A percentile compares a stretch with the other conserved stretches of the same genome.
Evolutionary conservation across 1,139 yeast species (phyloP).

Genomic region (Scheffersomyces illinoinensis): DNA sequence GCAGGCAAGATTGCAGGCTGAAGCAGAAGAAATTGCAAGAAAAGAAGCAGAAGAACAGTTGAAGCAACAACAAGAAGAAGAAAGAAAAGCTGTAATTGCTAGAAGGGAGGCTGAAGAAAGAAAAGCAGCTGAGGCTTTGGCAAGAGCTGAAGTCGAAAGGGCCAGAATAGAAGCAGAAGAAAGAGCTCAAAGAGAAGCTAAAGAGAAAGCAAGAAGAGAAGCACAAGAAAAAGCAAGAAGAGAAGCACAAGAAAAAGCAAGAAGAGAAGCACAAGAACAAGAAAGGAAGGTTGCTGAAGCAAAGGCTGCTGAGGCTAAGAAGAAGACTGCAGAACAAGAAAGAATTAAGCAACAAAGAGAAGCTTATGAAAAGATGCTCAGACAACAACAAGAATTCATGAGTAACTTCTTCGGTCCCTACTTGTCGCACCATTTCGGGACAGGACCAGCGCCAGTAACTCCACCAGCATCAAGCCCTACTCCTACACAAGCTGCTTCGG

Average conservation of each 20-base stretch:
- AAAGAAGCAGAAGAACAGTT: slow-evolving; percentile 11
- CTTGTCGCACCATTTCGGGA: not conserved
- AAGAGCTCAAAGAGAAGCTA: slow-evolving; percentile 6
- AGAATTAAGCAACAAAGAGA: not conserved
- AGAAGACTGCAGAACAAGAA: not conserved
- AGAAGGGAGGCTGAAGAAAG: slow-evolving; percentile 12
- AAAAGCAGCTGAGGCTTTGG: slow-evolving; percentile 8
- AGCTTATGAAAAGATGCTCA: slow-evolving; percentile 8
- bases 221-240: slow-evolving; percentile 4
- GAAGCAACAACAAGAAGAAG: slow-evolving; percentile 10
- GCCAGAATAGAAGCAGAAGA: slow-evolving; percentile 8
- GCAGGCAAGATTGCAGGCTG: slow-evolving; percentile 4
- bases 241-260: slow-evolving; percentile 2
- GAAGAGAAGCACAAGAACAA: slow-evolving; percentile 3
- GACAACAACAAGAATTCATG: slow-evolving; percentile 10
- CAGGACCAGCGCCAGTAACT: not conserved
- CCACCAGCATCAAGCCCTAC: not conserved
- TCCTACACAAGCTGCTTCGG: not conserved
- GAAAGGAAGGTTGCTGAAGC: slow-evolving; percentile 12
- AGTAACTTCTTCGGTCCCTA: slow-evolving; percentile 5
- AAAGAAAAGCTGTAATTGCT: slow-evolving; percentile 9
- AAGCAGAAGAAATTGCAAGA: slow-evolving; percentile 8
- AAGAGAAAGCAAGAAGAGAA: slow-evolving; percentile 8
- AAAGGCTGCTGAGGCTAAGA: not conserved
- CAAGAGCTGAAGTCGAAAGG: slow-evolving; percentile 2